Evolutionary conservation across 192 early-diverging fungal genomes (phyloP).

Genomic region (Spizellomyces punctatus): DNA sequence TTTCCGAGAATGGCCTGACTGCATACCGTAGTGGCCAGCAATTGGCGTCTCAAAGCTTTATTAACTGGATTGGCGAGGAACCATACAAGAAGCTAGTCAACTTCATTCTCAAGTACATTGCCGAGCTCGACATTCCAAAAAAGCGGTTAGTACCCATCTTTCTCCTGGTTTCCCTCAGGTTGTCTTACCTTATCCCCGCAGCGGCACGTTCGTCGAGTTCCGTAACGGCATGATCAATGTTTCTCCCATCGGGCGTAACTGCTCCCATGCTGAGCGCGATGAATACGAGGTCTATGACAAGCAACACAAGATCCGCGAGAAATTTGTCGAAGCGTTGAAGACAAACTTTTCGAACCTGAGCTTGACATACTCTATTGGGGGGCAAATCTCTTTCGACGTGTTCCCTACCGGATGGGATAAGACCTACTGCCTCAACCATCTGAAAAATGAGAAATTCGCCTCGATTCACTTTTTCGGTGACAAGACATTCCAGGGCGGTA

Average conservation of each 20-base stretch:
- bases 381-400: conserved; percentile 99
- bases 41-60: conserved; percentile 83
- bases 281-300: conserved; percentile 92
- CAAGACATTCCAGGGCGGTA: conserved; percentile 96
- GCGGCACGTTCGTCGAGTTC: conserved; percentile 98
- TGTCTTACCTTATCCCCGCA: conserved; percentile 31
- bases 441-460: conserved; percentile 84
- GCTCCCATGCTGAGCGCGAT: conserved; percentile 84
- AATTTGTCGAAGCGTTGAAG: conserved; percentile 83
- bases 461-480: conserved; percentile 98
- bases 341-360: conserved; percentile 81
- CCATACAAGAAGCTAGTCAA: conserved; percentile 88
- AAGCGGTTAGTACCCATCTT: conserved; percentile 70
- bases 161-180: neutral
- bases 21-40: conserved; percentile 79
- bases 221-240: conserved; percentile 99
- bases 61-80: conserved; percentile 89
- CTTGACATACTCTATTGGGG: conserved; percentile 95
- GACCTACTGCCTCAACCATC: conserved; percentile 92
- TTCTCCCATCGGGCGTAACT: conserved; percentile 95
- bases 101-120: conserved; percentile 93
- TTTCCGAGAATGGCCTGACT: conserved; percentile 97
- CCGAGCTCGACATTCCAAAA: conserved; percentile 89
- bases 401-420: conserved; percentile 99
- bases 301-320: conserved; percentile 77